Evolutionary conservation across 768 basidiomycete genomes (phyloP), one percentile per base, ranked within the genome.

Genomic region (Infundibulicybe gibba): DNA sequence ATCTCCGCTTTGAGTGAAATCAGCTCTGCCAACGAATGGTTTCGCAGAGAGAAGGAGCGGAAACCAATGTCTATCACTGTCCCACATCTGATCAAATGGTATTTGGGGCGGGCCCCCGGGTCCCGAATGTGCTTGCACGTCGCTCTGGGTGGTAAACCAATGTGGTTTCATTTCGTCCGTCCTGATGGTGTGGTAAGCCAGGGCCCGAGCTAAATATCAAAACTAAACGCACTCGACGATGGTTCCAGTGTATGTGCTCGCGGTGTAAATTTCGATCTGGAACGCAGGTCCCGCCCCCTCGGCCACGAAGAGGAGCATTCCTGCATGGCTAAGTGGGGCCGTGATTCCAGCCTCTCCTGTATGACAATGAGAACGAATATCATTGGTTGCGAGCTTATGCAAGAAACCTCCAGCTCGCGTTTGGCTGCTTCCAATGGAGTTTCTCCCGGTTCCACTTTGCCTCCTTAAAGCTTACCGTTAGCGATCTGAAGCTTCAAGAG

Each of bases 121-220:
- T 33, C 21, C 41, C 37, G 32, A 9, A 11, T 21, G 40, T 34
- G 34, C 34, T 33, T 38, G 34, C 25, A 21, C 6, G 43, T 44
- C 41, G 19, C 41, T 51, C 52, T 55, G 48, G 17, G 74, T 54
- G 13, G 74, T 65, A 59, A 90, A 92, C 91, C 91, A 94, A 56
- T 81, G 60, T 0, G 92, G 92, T 15, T 73, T 74, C 91, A 94
- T 94, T 60, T 94, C 92, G 30, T 94, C 90, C 0, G 87, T 81
- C 55, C 91, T 94, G 50, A 25, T 25, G 25, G 25, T 25, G 25
- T 8, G n/a, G 25, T 25, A 25, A 25, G 25, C n/a, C 25, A 25
- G 25, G 25, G 25, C 8, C 8, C 8, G 25, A n/a, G 25, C 8
- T 8, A 25, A 8, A 25, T 25, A 8, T 25, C 25, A 25, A 25